Conservation (phyloP, 345 rosid species). For the Salix koriyanagi region DNA sequence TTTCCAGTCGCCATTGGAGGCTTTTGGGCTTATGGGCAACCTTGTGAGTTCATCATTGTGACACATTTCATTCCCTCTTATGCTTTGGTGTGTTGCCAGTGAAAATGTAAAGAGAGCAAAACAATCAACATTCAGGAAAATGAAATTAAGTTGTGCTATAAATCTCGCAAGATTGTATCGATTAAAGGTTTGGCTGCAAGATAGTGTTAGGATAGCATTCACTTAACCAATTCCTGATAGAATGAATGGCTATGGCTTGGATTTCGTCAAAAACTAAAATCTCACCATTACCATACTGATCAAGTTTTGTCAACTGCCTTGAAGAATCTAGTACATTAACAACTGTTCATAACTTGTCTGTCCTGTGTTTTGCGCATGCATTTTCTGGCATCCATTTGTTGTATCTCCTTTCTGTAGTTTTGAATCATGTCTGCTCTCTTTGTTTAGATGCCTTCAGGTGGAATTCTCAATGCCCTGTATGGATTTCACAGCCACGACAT, state of each 20-base stretch:
- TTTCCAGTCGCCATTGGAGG: conserved; percentile 94
- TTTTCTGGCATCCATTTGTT: too few species aligned
- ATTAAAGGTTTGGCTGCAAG: not conserved
- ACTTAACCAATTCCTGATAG: too few species aligned
- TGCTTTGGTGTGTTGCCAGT: not conserved
- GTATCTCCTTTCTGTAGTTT: too few species aligned
- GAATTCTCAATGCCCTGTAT: conserved; percentile 76
- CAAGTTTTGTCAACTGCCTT: not conserved
- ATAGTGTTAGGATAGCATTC: too few species aligned
- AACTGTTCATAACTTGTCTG: too few species aligned
- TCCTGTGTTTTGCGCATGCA: too few species aligned
- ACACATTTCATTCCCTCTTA: not conserved
- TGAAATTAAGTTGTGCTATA: too few species aligned
- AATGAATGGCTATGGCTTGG: too few species aligned
- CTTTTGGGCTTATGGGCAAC: conserved; percentile 94
- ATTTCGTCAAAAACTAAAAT: too few species aligned
- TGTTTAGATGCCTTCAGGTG: conserved; percentile 85
- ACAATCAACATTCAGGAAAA: not conserved
- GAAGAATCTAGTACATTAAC: too few species aligned
- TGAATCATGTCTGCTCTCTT: not conserved
- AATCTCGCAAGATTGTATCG: not conserved
- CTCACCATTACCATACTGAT: not conserved
- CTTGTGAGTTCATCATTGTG: conserved; percentile 51
- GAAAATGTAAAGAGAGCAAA: not conserved
- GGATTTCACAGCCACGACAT: conserved; percentile 87